Evolutionary conservation across 345 rosid species (phyloP).

Genomic region (Linum trigynum): DNA sequence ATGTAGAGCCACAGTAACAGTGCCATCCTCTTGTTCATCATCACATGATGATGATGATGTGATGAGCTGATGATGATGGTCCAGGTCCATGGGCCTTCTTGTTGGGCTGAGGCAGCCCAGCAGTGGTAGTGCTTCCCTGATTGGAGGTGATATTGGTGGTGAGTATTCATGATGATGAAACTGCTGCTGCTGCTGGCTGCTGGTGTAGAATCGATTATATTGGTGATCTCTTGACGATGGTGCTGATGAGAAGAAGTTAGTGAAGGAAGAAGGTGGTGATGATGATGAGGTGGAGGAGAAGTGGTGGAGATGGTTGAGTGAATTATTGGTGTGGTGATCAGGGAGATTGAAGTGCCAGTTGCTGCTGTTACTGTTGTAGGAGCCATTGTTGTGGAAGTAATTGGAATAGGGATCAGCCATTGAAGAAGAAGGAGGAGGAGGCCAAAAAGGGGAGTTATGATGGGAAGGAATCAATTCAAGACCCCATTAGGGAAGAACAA

Average conservation of each 20-base stretch:
- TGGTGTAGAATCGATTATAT: slow-evolving; percentile 1
- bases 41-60: background rate
- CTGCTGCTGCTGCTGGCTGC: background rate
- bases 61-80: slow-evolving; percentile 10
- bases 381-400: slow-evolving; percentile 35
- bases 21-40: slow-evolving; percentile 27
- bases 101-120: slow-evolving; percentile 62
- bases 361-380: slow-evolving; percentile 17
- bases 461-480: background rate
- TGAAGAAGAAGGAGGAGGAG: slow-evolving; percentile 10
- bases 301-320: slow-evolving; percentile 27
- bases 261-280: slow-evolving; percentile 14
- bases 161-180: slow-evolving; percentile 13
- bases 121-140: slow-evolving; percentile 82
- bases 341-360: background rate
- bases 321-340: slow-evolving; percentile 1
- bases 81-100: slow-evolving; percentile 34
- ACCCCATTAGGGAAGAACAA: background rate
- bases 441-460: too few species aligned
- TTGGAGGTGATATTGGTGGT: slow-evolving; percentile 64
- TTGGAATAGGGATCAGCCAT: slow-evolving; percentile 57
- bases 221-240: slow-evolving; percentile 12
- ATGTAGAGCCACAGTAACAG: slow-evolving; percentile 69
- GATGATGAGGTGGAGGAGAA: slow-evolving; percentile 30
- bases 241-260: slow-evolving; percentile 15